Base-by-base conservation (phyloP, 164 flowering plant species). In the Buxus sempervirens region DNA sequence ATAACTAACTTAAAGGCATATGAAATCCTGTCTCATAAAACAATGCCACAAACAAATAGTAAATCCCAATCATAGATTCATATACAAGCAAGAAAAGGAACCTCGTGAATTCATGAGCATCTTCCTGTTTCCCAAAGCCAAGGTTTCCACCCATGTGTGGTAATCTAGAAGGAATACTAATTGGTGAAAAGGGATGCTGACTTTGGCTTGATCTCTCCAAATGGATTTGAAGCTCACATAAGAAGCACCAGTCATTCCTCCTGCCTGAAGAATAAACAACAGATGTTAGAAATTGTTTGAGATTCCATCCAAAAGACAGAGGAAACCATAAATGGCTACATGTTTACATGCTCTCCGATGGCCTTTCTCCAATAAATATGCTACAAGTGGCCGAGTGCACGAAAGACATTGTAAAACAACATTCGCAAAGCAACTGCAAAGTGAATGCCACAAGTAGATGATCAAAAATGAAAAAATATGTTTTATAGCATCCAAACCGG, bases 61-160 rank as follows among this genome's bases (percentile, higher is more conserved):
- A 19, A 62, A 38, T 48, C 10, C 66, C 22, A 55, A 32, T 62
- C 22, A 10, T n/a, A n/a, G n/a, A n/a, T n/a, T n/a, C n/a, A n/a
- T 66, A 57, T 9, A 12, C 19, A 36, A 66, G 51, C 15, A 41
- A 59, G 9, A 10, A 45, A 45, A 45, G 5, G 51, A 67, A 95
- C 99, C 99, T 95, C 99, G 92, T 95, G 70, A 95, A 92, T 72
- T 95, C 99, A 65, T 95, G 99, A 67, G 99, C 99, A 80, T 95
- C 99, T 84, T 95, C 99, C 73, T 95, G 99, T 64, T 87, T 86
- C 62, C 99, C 99, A 81, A 80, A 80, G 54, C 96, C 97, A 76
- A 95, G 92, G 82, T 87, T 95, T 60, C 98, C 96, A 70, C 97
- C 94, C 76, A 95, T 90, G 77, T 82, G 85, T 62, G 96, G 96